A percentile compares a stretch with the other conserved stretches of the same genome.
Conservation (phyloP, 306 rosid genomes). For the Malus sylvestris region DNA sequence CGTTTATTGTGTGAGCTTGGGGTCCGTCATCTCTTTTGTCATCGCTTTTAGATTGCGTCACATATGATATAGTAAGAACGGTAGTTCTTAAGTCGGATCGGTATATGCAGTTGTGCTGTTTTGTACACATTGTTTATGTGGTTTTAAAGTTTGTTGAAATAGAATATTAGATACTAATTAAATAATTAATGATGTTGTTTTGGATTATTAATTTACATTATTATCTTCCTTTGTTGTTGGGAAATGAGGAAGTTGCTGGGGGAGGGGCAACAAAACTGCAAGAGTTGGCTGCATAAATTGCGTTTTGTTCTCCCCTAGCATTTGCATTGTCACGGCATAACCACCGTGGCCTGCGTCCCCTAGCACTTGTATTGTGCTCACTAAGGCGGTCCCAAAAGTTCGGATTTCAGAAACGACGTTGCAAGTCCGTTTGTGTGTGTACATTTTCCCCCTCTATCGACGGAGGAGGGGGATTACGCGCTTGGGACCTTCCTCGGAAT, state of each 20-base stretch:
- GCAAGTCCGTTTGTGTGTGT: neutral
- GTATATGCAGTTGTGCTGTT: neutral
- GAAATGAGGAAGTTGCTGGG: neutral
- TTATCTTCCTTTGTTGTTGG: neutral
- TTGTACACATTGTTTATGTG: neutral
- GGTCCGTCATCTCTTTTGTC: neutral
- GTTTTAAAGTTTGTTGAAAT: neutral
- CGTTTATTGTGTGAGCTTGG: neutral
- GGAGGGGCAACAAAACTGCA: neutral
- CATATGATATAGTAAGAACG: neutral
- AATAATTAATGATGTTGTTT: neutral
- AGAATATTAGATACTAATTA: neutral
- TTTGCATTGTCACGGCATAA: neutral
- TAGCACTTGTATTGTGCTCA: neutral
- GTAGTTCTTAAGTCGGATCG: neutral
- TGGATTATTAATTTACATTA: neutral
- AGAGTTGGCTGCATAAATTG: neutral
- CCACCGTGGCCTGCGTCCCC: neutral
- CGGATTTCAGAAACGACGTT: neutral
- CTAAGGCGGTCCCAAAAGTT: neutral
- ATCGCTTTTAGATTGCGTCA: neutral
- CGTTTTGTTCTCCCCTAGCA: neutral
- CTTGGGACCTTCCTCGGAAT: neutral
- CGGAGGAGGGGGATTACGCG: neutral
- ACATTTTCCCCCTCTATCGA: neutral